phyloP scores from a whole-genome alignment of 2,329 filamentous ascomycete genomes.

The Phyllosticta citrichinensis region DNA sequence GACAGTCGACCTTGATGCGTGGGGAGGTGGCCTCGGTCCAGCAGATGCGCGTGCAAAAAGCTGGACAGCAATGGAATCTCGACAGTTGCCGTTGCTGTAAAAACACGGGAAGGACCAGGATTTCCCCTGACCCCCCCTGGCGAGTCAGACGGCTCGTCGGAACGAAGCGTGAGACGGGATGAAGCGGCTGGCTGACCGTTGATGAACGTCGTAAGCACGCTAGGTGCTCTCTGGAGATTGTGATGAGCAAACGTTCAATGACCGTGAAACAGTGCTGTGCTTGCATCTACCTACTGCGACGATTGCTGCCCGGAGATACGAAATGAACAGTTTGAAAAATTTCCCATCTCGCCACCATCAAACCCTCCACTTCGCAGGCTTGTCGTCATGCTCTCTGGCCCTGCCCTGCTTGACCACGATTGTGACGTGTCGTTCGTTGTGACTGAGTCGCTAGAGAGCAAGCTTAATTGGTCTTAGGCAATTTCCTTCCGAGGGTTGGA shows the following conservation, averaged over 20 bases:
- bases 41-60: too few species aligned
- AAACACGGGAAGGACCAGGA: too few species aligned
- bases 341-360: too few species aligned
- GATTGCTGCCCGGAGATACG: too few species aligned
- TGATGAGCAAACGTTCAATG: neutral
- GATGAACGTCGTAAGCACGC: conserved; percentile 16
- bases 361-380: too few species aligned
- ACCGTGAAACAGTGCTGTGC: neutral
- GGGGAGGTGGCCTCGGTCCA: too few species aligned
- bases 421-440: neutral
- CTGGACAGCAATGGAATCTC: too few species aligned
- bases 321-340: too few species aligned
- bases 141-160: neutral
- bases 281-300: too few species aligned
- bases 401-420: conserved; percentile 17
- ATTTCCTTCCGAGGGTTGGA: neutral
- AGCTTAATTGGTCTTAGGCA: neutral
- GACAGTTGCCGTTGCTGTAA: too few species aligned
- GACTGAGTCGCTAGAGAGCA: neutral
- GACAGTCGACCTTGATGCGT: too few species aligned
- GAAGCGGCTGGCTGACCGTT: conserved; percentile 19
- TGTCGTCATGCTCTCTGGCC: conserved; percentile 20
- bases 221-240: neutral
- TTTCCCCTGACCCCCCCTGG: too few species aligned
- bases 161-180: conserved; percentile 22